Base-by-base conservation (phyloP, 1,284 basidiomycete genomes). In the Sutorius eximius region DNA sequence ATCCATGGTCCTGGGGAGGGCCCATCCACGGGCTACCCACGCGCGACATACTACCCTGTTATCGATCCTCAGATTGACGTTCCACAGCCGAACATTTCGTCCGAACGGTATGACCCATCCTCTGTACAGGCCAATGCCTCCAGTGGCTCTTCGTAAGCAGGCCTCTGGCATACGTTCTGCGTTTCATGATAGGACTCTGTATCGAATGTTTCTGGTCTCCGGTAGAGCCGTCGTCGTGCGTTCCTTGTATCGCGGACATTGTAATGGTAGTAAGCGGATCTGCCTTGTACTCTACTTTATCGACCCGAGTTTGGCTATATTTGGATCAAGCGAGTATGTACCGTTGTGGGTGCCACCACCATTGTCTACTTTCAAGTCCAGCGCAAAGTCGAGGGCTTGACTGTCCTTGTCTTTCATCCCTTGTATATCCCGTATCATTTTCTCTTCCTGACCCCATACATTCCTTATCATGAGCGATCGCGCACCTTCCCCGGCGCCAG, bases 1-100 rank as follows among this genome's bases (percentile, higher is more conserved):
- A 30, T 57, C 15, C 61, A 62, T 27, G 49, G 49, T 16, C 52
- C 53, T 0, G 53, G 58, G 4, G 67, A 65, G 44, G 63, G 58
- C 3, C 48, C 56, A 15, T 69, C 58, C 16, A 47, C 42, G 37
- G 58, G 58, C 11, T 71, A 70, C 45, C 48, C 70, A 5, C 67
- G 69, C 34, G 45, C 57, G 8, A 42, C 57, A 33, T 76, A 77
- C 52, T 74, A 71, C 54, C 75, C 75, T 3, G 68, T 71, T 16
- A 73, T 77, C 38, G 75, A 76, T 58, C 73, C 74, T 12, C 71
- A 68, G 52, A 73, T 77, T 38, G 73, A 74, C 22, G 40, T 61
- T 45, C 61, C 68, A 36, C 68, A 69, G 33, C 58, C 70, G 40
- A 75, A 75, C 18, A 62, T 69, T 30, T 69, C 68, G 2, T 69